Evolutionary conservation across 169 alveolate species (phyloP).

Genomic region (Plasmodium yoelii): DNA sequence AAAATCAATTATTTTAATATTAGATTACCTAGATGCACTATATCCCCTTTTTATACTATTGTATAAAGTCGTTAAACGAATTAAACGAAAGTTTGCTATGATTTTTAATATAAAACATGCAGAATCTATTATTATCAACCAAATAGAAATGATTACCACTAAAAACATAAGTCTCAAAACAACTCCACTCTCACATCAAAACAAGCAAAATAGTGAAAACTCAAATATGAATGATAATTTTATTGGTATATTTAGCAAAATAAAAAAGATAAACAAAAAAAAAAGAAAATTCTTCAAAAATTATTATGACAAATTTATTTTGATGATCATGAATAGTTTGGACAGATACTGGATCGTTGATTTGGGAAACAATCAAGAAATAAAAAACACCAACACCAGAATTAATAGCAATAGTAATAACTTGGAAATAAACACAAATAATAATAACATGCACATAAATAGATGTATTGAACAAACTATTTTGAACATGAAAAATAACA

Average conservation of each 20-base stretch:
- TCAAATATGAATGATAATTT: background rate
- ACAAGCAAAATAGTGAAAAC: too few species aligned
- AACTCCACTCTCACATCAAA: background rate
- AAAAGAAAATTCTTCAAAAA: slow-evolving; percentile 29
- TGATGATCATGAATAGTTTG: slow-evolving; percentile 6
- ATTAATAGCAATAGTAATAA: background rate
- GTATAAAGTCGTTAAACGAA: background rate
- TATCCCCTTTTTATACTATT: slow-evolving; percentile 37
- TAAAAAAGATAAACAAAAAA: slow-evolving; percentile 10
- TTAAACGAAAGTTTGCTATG: slow-evolving; percentile 1
- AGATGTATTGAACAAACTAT: slow-evolving; percentile 2
- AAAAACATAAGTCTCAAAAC: background rate
- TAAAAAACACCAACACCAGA: background rate
- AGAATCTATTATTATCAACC: background rate
- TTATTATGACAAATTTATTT: slow-evolving; percentile 13
- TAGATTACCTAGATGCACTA: slow-evolving; percentile 47
- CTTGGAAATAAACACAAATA: slow-evolving; percentile 7
- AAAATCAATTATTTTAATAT: slow-evolving; percentile 28
- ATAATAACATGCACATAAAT: background rate
- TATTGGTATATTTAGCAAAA: background rate
- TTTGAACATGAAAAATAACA: slow-evolving; percentile 18
- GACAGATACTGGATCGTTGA: too few species aligned
- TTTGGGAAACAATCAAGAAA: background rate
- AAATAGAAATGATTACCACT: background rate
- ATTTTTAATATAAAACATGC: slow-evolving; percentile 1